These are phyloP conservation scores for Rusavskia elegans DNA, from an alignment of 495 filamentous ascomycete species.

Conservation along the genomic window DNA sequence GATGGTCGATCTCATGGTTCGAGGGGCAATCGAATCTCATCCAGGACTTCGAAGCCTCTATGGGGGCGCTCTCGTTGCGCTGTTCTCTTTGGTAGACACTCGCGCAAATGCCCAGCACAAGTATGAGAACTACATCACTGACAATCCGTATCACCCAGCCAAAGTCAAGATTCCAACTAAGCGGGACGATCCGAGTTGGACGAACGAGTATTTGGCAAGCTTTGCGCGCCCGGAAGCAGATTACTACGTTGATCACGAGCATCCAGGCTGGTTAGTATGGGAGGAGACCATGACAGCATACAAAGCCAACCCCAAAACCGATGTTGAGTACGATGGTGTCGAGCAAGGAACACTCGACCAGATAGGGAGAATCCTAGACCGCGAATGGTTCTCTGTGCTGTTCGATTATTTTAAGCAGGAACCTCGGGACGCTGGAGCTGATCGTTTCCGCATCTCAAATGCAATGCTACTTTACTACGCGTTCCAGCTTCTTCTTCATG, in stretches of 20 bases:
- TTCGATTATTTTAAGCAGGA: slow-evolving; percentile 95
- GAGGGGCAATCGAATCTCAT: slow-evolving; percentile 77
- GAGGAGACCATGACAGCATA: slow-evolving; percentile 66
- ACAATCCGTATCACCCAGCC: slow-evolving; percentile 57
- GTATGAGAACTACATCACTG: slow-evolving; percentile 68
- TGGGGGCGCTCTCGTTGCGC: slow-evolving; percentile 55
- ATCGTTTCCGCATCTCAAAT: slow-evolving; percentile 79
- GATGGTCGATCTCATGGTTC: slow-evolving; percentile 69
- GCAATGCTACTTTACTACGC: slow-evolving; percentile 72
- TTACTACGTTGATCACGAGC: slow-evolving; percentile 80
- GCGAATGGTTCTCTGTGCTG: slow-evolving; percentile 72
- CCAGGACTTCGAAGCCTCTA: slow-evolving; percentile 73
- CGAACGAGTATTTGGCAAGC: slow-evolving; percentile 53
- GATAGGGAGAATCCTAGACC: slow-evolving; percentile 65
- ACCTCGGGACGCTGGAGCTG: slow-evolving; percentile 64
- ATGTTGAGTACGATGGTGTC: slow-evolving; percentile 66
- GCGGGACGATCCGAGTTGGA: slow-evolving; percentile 59
- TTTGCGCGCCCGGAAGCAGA: slow-evolving; percentile 71
- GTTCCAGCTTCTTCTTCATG: slow-evolving; percentile 72
- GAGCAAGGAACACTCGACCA: slow-evolving; percentile 62
- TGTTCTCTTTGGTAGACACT: slow-evolving; percentile 72
- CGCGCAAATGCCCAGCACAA: slow-evolving; percentile 73
- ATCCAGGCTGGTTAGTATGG: slow-evolving; percentile 98
- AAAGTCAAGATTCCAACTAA: slow-evolving; percentile 58
- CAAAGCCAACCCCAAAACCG: slow-evolving; percentile 48